Conservation (phyloP, 106 monocot species). For the Dioscorea dumetorum region DNA sequence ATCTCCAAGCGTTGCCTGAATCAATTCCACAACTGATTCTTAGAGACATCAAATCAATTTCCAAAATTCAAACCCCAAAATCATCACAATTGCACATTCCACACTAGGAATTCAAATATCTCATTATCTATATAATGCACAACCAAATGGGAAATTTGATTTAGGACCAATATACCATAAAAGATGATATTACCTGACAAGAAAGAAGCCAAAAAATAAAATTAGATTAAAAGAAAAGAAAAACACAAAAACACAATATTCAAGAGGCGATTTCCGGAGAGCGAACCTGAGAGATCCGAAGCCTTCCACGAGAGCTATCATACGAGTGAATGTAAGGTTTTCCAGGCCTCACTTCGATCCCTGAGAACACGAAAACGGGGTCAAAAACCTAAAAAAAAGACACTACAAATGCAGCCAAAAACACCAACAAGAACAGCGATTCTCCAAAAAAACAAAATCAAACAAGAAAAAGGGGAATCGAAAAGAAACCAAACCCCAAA, state of each 20-base stretch:
- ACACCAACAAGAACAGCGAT: neutral
- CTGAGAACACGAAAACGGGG: slow-evolving; percentile 12
- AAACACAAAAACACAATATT: neutral
- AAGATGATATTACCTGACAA: no score
- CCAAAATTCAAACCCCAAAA: no score
- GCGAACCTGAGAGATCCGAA: slow-evolving; percentile 68
- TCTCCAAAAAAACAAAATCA: neutral
- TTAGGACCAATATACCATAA: no score
- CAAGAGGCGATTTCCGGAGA: neutral
- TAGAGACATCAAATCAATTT: no score
- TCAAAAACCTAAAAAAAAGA: neutral
- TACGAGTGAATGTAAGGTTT: slow-evolving; percentile 56
- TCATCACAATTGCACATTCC: no score
- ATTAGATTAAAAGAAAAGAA: no score
- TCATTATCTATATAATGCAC: no score
- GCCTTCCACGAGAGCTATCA: slow-evolving; percentile 46
- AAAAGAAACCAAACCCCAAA: slow-evolving; percentile 49
- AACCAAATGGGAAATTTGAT: no score
- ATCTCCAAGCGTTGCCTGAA: slow-evolving; percentile 66
- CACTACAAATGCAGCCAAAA: neutral
- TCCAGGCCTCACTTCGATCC: slow-evolving; percentile 79
- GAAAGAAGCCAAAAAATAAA: no score
- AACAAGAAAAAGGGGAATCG: neutral
- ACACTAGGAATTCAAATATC: no score
- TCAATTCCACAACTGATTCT: no score